These are phyloP conservation scores for Apiospora kogelbergensis DNA, from an alignment of 2,329 filamentous ascomycete species.

Conservation along the genomic window DNA sequence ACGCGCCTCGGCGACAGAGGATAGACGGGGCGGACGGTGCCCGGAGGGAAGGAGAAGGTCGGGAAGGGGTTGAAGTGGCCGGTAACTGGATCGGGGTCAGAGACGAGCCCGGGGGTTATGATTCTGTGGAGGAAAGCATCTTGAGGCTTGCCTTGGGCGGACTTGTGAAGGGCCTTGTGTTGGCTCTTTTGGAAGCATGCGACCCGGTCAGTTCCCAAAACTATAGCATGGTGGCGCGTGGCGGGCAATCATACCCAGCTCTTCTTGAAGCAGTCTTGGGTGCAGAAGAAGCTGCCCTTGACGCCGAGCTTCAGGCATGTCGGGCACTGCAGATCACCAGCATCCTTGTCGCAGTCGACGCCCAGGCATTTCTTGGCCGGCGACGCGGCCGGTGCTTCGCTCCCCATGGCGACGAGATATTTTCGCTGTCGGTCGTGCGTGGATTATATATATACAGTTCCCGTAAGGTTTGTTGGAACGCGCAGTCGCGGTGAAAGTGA, in stretches of 20 bases:
- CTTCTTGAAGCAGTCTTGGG: constrained; percentile 77
- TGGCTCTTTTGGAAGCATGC: constrained; percentile 33
- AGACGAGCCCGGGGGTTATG: constrained; percentile 51
- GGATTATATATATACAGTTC: neutral
- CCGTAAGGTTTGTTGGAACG: neutral
- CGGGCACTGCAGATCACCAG: constrained; percentile 68
- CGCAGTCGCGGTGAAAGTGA: neutral
- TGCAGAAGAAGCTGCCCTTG: constrained; percentile 73
- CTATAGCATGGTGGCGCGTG: neutral
- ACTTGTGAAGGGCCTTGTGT: constrained; percentile 69
- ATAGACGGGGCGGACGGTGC: constrained; percentile 65
- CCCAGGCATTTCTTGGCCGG: constrained; percentile 54
- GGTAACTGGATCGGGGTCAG: constrained; percentile 70
- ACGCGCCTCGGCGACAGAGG: constrained; percentile 56
- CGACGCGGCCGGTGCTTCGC: neutral
- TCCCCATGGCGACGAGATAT: neutral
- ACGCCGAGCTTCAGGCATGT: constrained; percentile 70
- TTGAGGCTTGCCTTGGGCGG: constrained; percentile 14
- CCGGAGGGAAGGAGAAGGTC: constrained; percentile 61
- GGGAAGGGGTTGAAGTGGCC: constrained; percentile 73
- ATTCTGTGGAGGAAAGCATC: constrained; percentile 10
- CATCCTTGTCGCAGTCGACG: constrained; percentile 66
- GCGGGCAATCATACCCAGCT: constrained; percentile 55
- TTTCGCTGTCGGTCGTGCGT: neutral
- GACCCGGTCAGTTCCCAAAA: neutral